These are phyloP conservation scores for Paraphoma chrysanthemicola DNA, from an alignment of 2,329 filamentous ascomycete genomes.

Conservation along the genomic window DNA sequence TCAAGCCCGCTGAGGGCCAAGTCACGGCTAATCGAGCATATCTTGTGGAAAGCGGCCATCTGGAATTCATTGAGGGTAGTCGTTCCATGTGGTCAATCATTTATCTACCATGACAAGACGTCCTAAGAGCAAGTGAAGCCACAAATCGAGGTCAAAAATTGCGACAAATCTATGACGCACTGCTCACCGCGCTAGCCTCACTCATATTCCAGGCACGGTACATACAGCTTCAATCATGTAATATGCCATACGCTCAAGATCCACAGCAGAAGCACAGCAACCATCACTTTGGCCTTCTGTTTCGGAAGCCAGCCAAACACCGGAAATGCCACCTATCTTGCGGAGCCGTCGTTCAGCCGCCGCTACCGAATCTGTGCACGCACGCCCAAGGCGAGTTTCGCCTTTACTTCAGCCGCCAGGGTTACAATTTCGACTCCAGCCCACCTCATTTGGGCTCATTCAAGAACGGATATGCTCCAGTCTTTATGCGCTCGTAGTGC, in stretches of 20 bases:
- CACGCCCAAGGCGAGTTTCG: constrained; percentile 13
- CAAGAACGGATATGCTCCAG: constrained; percentile 79
- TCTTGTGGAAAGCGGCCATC: too few species aligned
- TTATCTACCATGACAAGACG: too few species aligned
- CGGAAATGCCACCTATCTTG: neutral
- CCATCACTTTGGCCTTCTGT: too few species aligned
- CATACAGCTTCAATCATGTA: neutral
- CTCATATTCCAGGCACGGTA: neutral
- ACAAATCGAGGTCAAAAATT: too few species aligned
- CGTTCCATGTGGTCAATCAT: too few species aligned
- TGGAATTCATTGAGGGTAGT: too few species aligned
- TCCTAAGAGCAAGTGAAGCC: too few species aligned
- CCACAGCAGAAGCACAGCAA: too few species aligned
- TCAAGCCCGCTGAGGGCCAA: too few species aligned
- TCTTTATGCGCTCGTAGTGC: constrained; percentile 82
- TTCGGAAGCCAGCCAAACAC: too few species aligned
- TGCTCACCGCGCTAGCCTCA: neutral
- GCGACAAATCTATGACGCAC: neutral
- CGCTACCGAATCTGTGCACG: neutral
- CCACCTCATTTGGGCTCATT: constrained; percentile 73
- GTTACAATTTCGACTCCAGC: constrained; percentile 29
- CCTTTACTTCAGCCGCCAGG: constrained; percentile 21
- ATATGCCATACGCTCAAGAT: too few species aligned
- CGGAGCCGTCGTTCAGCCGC: neutral
- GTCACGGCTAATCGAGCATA: too few species aligned